Evolutionary conservation across 306 rosid species (phyloP).

Genomic region (Medicago lupulina): DNA sequence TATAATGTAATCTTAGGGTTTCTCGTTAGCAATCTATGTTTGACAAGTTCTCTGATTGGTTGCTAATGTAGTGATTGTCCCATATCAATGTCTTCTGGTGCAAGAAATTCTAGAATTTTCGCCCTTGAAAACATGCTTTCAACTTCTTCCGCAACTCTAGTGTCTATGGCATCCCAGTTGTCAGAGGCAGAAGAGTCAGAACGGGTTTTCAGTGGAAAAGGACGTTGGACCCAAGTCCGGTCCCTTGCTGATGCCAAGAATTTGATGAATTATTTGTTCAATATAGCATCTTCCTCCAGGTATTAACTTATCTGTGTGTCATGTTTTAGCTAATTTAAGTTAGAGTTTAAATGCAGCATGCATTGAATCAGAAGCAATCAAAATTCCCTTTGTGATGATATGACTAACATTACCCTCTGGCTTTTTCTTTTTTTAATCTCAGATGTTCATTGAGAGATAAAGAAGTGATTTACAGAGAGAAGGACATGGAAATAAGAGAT

Average conservation of each 20-base stretch:
- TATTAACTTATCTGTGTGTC: constrained; percentile 40
- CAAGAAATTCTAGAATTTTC: constrained; percentile 81
- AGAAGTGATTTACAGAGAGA: constrained; percentile 72
- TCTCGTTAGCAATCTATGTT: constrained; percentile 25
- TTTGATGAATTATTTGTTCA: constrained; percentile 81
- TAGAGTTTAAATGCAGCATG: not conserved
- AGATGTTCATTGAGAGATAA: constrained; percentile 79
- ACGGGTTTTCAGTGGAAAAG: constrained; percentile 81
- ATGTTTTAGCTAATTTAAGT: not conserved
- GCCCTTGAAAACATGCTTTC: constrained; percentile 95
- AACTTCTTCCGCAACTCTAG: constrained; percentile 79
- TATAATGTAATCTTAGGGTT: constrained; percentile 16
- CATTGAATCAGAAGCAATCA: constrained; percentile 13
- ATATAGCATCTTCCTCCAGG: constrained; percentile 91
- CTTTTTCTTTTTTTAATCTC: constrained; percentile 1
- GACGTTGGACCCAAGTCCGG: constrained; percentile 94
- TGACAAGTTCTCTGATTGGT: constrained; percentile 32
- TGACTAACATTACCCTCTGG: constrained; percentile 26
- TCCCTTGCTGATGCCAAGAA: constrained; percentile 85
- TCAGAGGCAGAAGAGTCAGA: constrained; percentile 97
- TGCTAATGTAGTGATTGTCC: constrained; percentile 59
- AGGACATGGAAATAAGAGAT: constrained; percentile 76
- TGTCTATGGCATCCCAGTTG: constrained; percentile 93
- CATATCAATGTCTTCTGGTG: constrained; percentile 82
- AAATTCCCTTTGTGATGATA: constrained; percentile 8